Evolutionary conservation across 352 stramenopile genomes (phyloP), one percentile per base, ranked within the genome.

Genomic region (Phytophthora macrochlamydospora): DNA sequence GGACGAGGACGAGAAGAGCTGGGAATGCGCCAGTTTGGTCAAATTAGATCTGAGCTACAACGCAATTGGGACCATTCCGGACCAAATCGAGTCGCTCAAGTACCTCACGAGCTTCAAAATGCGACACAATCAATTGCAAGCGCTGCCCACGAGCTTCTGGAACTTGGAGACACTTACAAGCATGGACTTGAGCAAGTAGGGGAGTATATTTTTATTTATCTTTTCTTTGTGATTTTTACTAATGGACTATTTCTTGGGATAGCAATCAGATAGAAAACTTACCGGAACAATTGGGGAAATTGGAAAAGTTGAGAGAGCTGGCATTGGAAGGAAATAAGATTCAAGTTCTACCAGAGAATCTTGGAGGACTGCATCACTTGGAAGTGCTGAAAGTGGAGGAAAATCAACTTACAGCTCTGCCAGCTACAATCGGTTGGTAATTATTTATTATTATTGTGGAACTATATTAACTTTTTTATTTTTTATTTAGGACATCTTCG

Each of bases 31-130:
- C 18, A 62, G 81, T 46, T 76, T 94, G 11, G 70, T 75, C 37
- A 94, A 94, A 63, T 59, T 89, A 35, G 86, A 94, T 56, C 61
- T 94, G 31, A 94, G 87, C 45, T 91, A 92, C 69, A 94, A 94
- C 55, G 85, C 91, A 18, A 92, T 94, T 62, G 35, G 59, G 12
- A 65, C 72, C 52, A 56, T 94, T 13, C 82, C 83, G 14, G 56
- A 24, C 24, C 59, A 87, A 53, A 77, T 94, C 53, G 65, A 66
- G 30, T 67, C 68, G 50, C 57, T 94, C 33, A 75, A 72, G 37
- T 68, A 78, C 56, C 62, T 94, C 24, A 59, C 69, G 29, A 89
- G 67, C 32, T 77, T 93, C 62, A 92, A 92, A 62, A 79, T 94
- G 53, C 82, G 83, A 12, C 87, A 94, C 62, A 94, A 94, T 38